Evolutionary conservation across 345 rosid genomes (phyloP).

Genomic region (Sisymbrium altissimum): DNA sequence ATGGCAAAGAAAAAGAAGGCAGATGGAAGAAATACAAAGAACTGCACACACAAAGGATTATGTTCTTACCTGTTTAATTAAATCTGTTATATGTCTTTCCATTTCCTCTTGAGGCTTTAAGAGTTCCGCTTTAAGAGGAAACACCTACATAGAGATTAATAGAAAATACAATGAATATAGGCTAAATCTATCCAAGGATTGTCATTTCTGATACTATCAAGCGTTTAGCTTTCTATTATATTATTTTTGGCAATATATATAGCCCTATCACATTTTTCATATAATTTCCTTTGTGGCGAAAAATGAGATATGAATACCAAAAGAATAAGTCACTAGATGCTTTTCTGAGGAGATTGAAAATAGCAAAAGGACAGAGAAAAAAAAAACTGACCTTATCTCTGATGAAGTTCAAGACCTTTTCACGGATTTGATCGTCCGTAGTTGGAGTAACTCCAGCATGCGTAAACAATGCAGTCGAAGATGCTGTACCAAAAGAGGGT

Average conservation of each 20-base stretch:
- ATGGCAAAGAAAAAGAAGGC: neutral
- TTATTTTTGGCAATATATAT: neutral
- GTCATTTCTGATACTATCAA: neutral
- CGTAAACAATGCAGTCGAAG: conserved; percentile 79
- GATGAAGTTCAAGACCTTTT: conserved; percentile 76
- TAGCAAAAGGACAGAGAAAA: neutral
- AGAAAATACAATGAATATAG: neutral
- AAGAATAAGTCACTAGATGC: neutral
- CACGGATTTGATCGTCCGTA: conserved; percentile 72
- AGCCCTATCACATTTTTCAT: neutral
- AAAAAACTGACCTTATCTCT: conserved; percentile 70
- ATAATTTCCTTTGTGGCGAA: neutral
- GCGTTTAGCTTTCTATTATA: neutral
- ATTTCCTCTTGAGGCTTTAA: conserved; percentile 93
- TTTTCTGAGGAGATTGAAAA: neutral
- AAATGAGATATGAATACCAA: neutral
- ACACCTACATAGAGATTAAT: conserved; percentile 50
- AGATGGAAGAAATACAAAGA: neutral
- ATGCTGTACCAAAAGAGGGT: conserved; percentile 51
- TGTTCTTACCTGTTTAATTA: conserved; percentile 69
- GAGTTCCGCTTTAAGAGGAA: conserved; percentile 84
- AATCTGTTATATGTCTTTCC: conserved; percentile 92
- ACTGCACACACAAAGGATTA: neutral
- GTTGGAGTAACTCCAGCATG: conserved; percentile 69
- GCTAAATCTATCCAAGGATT: neutral